phyloP scores from a whole-genome alignment of 2,329 filamentous ascomycete species.

The Pyrenophora seminiperda region DNA sequence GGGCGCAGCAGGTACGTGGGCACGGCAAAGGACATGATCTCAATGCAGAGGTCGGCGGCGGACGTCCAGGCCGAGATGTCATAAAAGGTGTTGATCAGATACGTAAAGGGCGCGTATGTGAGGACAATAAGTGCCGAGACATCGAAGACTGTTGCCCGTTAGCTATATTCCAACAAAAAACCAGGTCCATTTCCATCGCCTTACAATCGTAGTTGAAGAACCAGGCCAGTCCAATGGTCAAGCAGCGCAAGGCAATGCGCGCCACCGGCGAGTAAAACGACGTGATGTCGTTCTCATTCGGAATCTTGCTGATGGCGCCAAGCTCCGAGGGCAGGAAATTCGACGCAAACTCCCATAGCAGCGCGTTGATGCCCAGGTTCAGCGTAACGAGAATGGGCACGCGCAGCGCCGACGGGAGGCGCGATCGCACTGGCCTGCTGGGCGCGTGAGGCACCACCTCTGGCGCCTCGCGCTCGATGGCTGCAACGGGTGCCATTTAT shows the following conservation, averaged over 20 bases:
- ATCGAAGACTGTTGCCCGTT: conserved; percentile 43
- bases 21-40: conserved; percentile 69
- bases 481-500: conserved; percentile 33
- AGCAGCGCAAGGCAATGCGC: conserved; percentile 61
- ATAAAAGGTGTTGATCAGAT: conserved; percentile 81
- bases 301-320: conserved; percentile 66
- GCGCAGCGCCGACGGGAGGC: conserved; percentile 46
- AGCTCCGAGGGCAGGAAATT: conserved; percentile 69
- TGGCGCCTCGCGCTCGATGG: conserved; percentile 37
- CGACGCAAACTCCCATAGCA: conserved; percentile 67
- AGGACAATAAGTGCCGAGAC: conserved; percentile 60
- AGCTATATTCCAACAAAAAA: neutral
- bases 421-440: conserved; percentile 32
- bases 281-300: conserved; percentile 61
- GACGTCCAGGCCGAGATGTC: conserved; percentile 66
- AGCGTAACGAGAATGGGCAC: conserved; percentile 54
- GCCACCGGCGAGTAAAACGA: conserved; percentile 58
- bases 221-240: conserved; percentile 76
- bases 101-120: conserved; percentile 75
- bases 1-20: conserved; percentile 78
- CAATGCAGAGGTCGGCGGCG: conserved; percentile 67
- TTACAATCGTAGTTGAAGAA: conserved; percentile 73
- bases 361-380: conserved; percentile 65
- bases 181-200: conserved; percentile 17
- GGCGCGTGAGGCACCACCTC: conserved; percentile 32